These are phyloP conservation scores for Sideroxylon spinosum DNA, from an alignment of 179 eudicot genomes.

Conservation along the genomic window DNA sequence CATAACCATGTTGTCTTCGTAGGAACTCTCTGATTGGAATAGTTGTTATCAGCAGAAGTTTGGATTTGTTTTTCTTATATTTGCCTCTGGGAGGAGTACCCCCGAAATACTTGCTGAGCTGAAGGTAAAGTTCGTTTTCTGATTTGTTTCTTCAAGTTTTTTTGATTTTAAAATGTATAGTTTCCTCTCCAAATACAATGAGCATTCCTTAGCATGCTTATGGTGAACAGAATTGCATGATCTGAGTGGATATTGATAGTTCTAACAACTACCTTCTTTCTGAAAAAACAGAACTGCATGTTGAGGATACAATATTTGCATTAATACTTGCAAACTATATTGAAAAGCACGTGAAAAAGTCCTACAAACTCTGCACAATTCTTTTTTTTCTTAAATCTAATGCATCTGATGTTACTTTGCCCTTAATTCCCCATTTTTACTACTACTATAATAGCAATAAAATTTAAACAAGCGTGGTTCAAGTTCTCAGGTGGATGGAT, in stretches of 20 bases:
- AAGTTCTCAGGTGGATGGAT: not conserved
- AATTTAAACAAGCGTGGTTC: not conserved
- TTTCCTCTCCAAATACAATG: not conserved
- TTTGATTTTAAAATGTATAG: not conserved
- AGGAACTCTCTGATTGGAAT: conserved; percentile 88
- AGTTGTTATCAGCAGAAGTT: conserved; percentile 60
- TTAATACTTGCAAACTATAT: too few species aligned
- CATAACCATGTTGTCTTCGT: conserved; percentile 12
- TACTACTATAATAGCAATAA: not conserved
- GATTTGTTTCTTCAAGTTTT: not conserved
- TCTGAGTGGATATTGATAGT: not conserved
- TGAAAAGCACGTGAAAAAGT: too few species aligned
- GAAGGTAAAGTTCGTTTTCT: conserved; percentile 44
- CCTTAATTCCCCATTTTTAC: not conserved
- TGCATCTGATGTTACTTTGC: not conserved
- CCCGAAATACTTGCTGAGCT: conserved; percentile 77
- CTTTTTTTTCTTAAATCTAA: not conserved
- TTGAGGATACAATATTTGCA: not conserved
- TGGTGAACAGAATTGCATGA: not conserved
- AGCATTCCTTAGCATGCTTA: not conserved
- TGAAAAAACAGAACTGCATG: not conserved
- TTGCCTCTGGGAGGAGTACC: conserved; percentile 85
- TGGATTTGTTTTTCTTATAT: conserved; percentile 86
- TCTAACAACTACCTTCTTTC: not conserved
- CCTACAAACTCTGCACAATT: too few species aligned